These are phyloP conservation scores for Gelatoporia subvermispora DNA, from an alignment of 768 basidiomycete genomes.

Conservation along the genomic window DNA sequence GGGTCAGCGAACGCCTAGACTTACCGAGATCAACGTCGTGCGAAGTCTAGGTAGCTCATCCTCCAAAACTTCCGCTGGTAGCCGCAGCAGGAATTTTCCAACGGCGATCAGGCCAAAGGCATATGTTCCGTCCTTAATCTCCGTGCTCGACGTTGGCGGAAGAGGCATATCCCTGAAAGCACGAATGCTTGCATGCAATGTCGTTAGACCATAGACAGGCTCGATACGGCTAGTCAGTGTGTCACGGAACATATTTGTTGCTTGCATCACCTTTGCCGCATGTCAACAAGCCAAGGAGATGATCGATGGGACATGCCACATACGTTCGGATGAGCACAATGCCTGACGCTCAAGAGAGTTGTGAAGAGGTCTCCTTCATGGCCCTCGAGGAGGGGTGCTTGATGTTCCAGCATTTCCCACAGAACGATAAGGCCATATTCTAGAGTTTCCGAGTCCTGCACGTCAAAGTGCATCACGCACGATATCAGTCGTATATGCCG, in stretches of 20 bases:
- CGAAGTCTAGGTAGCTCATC: conserved; percentile 81
- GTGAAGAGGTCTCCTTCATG: conserved; percentile 75
- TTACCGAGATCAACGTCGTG: conserved; percentile 62
- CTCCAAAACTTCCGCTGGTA: conserved; percentile 81
- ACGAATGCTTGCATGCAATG: conserved; percentile 69
- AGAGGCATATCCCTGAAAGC: conserved; percentile 53
- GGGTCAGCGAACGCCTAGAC: conserved; percentile 15
- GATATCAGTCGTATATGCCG: conserved; percentile 11
- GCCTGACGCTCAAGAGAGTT: conserved; percentile 65
- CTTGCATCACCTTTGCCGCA: conserved; percentile 64
- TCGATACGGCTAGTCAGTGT: conserved; percentile 66
- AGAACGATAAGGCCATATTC: conserved; percentile 77
- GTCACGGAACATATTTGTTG: conserved; percentile 78
- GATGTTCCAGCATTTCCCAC: conserved; percentile 81
- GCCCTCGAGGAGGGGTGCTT: conserved; percentile 69
- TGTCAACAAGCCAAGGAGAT: background rate
- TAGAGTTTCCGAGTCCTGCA: conserved; percentile 57
- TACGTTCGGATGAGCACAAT: conserved; percentile 67
- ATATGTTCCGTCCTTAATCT: conserved; percentile 60
- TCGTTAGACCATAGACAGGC: conserved; percentile 81
- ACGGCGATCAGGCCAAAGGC: conserved; percentile 82
- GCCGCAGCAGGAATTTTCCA: conserved; percentile 75
- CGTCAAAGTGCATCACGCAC: conserved; percentile 5
- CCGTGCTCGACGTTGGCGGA: conserved; percentile 38
- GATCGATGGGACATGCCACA: conserved; percentile 22